Conservation (phyloP, 2,329 filamentous ascomycete genomes). For the Epichloe sp. region DNA sequence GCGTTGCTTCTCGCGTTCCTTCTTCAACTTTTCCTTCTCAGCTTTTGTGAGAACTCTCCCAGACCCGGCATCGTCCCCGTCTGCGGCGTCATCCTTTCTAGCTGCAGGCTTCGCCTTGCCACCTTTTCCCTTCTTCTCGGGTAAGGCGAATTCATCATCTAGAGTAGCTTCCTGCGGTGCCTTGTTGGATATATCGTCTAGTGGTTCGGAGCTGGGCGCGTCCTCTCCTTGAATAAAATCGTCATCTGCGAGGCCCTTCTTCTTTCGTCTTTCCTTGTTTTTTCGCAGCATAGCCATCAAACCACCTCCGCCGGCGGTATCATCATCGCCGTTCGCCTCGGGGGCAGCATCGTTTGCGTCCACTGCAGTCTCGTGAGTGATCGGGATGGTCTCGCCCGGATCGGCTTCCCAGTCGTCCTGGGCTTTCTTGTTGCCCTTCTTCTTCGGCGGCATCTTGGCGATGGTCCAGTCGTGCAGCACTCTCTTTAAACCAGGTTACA, state of each 20-base stretch:
- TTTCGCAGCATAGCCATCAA: slow-evolving; percentile 72
- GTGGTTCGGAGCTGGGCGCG: slow-evolving; percentile 21
- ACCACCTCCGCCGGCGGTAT: slow-evolving; percentile 48
- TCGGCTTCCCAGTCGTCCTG: slow-evolving; percentile 93
- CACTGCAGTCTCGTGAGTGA: slow-evolving; percentile 36
- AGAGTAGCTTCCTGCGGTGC: slow-evolving; percentile 68
- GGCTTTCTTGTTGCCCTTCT: slow-evolving; percentile 73
- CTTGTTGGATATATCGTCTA: slow-evolving; percentile 41
- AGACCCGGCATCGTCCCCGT: slow-evolving; percentile 38
- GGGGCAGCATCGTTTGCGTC: slow-evolving; percentile 26
- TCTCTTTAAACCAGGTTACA: not conserved
- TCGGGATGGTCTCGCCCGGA: slow-evolving; percentile 63
- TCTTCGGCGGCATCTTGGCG: slow-evolving; percentile 75
- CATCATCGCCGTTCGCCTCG: slow-evolving; percentile 39
- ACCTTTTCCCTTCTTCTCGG: slow-evolving; percentile 62
- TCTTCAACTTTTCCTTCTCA: slow-evolving; percentile 96
- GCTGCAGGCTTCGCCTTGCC: slow-evolving; percentile 31
- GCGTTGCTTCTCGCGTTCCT: slow-evolving; percentile 93
- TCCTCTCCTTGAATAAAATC: slow-evolving; percentile 53
- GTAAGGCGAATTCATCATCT: slow-evolving; percentile 75
- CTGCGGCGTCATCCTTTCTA: slow-evolving; percentile 34
- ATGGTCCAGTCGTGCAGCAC: slow-evolving; percentile 7
- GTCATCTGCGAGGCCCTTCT: slow-evolving; percentile 68
- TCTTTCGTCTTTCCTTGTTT: slow-evolving; percentile 77
- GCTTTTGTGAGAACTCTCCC: slow-evolving; percentile 85